Evolutionary conservation across 1,284 basidiomycete species (phyloP).

Genomic region (Neotropicomus parvogracilis): DNA sequence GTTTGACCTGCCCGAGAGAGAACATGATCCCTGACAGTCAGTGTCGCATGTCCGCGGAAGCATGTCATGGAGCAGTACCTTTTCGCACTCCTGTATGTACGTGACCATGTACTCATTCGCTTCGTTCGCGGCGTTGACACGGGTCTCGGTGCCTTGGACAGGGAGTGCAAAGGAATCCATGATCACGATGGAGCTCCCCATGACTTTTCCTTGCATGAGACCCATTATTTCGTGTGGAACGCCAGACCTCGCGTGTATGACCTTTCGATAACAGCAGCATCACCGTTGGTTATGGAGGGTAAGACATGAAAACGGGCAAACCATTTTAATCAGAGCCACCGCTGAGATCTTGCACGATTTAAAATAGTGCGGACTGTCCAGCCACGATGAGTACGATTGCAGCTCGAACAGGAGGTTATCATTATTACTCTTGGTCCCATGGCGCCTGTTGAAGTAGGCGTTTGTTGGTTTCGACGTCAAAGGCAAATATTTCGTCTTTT

Average conservation of each 20-base stretch:
- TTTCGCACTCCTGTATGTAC: conserved; percentile 77
- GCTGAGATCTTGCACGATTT: conserved; percentile 94
- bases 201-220: conserved; percentile 95
- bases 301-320: conserved; percentile 33
- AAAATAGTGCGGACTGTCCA: conserved; percentile 81
- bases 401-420: conserved; percentile 6
- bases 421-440: conserved; percentile 85
- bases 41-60: not conserved
- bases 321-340: conserved; percentile 98
- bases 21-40: not conserved
- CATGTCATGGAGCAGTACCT: conserved; percentile 43
- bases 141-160: conserved; percentile 98
- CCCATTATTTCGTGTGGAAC: conserved; percentile 99
- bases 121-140: conserved; percentile 94
- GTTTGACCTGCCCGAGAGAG: conserved; percentile 55
- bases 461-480: conserved; percentile 71
- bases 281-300: not conserved
- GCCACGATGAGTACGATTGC: conserved; percentile 8
- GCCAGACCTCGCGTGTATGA: conserved; percentile 96
- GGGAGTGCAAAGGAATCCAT: conserved; percentile 97
- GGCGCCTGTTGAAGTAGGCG: conserved; percentile 70
- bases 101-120: conserved; percentile 99
- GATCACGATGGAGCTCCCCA: conserved; percentile 83
- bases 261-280: conserved; percentile 44
- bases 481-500: conserved; percentile 80